Base-by-base conservation (phyloP, 306 rosid species). In the Trichosanthes truncata region DNA sequence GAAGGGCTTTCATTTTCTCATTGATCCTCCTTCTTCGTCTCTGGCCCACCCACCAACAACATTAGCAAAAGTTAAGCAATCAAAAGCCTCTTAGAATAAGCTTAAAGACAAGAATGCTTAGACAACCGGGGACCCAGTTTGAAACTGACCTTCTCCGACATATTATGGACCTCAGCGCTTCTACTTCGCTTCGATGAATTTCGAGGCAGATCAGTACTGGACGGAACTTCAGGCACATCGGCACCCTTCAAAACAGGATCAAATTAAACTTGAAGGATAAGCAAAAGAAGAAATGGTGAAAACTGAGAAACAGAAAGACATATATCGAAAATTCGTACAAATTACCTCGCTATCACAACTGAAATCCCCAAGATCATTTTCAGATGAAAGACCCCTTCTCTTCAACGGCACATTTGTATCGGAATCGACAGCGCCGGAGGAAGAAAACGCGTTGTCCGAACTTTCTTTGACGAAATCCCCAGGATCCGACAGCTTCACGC, bases 1-100 rank as follows among this genome's bases (percentile, higher is more conserved):
- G 98, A 62, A 95, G 85, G 13, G 97, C 97, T 85, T 92, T 95
- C 91, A 95, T 87, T 86, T 92, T 95, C 89, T 95, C 98, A 56
- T 95, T 95, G 63, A 95, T 95, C 88, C 86, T 90, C 85, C 91
- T 92, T 82, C 98, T 91, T 81, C 98, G 90, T 66, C 97, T 92
- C 98, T 95, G 78, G 91, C 63, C 51, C 89, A 86, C 81, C 72
- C 73, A 83, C 75, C 73, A 80, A 80, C 46, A 17, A 81, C 65
- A 78, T 66, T 13, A 72, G 66, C 69, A 80, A 26, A 36, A 80
- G 68, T 51, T 45, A 76, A 36, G 38, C 83, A 83, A 85, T 49
- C 74, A 67, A 56, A 8, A 17, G 31, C 6, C 4, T 26, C 31
- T 9, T 45, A 46, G 26, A 31, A n/a, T n/a, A 62, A 77, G 7